phyloP scores from a whole-genome alignment of 2,329 filamentous ascomycete genomes.

The Botrytis medusae region DNA sequence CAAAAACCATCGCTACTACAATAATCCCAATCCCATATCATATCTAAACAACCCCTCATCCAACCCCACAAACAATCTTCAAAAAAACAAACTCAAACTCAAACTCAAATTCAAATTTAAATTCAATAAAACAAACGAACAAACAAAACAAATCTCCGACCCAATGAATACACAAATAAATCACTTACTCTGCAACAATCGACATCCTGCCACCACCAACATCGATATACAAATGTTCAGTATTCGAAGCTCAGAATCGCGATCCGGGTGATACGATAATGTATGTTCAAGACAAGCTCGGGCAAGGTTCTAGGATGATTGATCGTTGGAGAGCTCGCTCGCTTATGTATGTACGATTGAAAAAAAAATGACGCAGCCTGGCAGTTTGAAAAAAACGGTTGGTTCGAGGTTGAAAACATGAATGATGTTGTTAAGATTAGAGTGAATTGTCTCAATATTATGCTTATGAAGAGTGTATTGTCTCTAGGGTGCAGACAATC shows the following conservation, averaged over 20 bases:
- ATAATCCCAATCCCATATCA: background rate
- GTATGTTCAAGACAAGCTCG: background rate
- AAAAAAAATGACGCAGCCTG: background rate
- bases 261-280: background rate
- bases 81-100: background rate
- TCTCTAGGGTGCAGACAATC: no score
- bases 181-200: conserved; percentile 48
- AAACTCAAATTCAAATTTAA: background rate
- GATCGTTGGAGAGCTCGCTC: background rate
- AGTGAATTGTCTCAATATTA: background rate
- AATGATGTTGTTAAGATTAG: background rate
- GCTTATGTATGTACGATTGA: conserved; percentile 5
- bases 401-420: background rate
- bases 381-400: no score
- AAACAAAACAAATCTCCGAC: background rate
- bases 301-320: conserved; percentile 12
- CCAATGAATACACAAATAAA: background rate
- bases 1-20: no score
- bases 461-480: background rate
- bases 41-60: background rate
- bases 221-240: conserved; percentile 17
- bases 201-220: conserved; percentile 42
- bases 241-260: background rate
- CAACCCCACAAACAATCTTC: background rate
- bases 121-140: background rate